A percentile compares a stretch with the other conserved stretches of the same genome.
phyloP scores from a whole-genome alignment of 129 eudicot genomes.

The Glebionis coronaria region DNA sequence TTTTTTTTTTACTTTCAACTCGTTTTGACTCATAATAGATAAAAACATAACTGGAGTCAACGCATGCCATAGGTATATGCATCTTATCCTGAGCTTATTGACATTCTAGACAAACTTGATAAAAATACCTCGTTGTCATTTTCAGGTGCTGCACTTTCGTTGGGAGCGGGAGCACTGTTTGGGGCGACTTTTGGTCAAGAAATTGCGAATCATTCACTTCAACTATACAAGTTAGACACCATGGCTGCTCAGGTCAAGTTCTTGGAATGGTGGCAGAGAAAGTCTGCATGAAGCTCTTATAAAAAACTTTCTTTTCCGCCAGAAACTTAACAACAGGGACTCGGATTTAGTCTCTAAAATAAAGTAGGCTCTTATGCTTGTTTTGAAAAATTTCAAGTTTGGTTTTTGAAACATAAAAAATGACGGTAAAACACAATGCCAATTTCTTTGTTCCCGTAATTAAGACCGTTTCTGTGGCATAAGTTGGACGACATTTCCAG shows the following conservation, averaged over 20 bases:
- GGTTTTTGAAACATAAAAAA: neutral
- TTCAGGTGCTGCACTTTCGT: constrained; percentile 65
- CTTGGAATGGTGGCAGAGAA: constrained; percentile 81
- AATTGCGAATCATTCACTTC: constrained; percentile 69
- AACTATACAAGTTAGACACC: constrained; percentile 64
- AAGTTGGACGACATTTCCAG: neutral
- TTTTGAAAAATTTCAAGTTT: constrained; percentile 15
- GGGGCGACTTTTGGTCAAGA: constrained; percentile 80
- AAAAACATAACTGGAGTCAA: no score
- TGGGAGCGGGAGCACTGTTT: constrained; percentile 76
- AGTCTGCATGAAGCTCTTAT: constrained; percentile 34
- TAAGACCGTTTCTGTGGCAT: neutral
- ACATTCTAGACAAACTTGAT: neutral
- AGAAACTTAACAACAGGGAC: constrained; percentile 7
- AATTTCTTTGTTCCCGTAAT: neutral
- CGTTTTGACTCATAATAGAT: no score
- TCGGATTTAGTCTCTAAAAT: constrained; percentile 20
- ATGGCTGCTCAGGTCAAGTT: constrained; percentile 75
- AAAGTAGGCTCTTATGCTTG: constrained; percentile 24
- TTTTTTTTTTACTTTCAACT: no score
- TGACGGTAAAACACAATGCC: constrained; percentile 11
- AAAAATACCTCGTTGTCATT: neutral
- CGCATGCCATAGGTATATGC: no score
- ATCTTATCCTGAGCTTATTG: no score
- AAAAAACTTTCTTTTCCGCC: neutral